Evolutionary conservation across 148 eudicot genomes (phyloP), one percentile per base, ranked within the genome.

Genomic region (Rhododendron vialii): DNA sequence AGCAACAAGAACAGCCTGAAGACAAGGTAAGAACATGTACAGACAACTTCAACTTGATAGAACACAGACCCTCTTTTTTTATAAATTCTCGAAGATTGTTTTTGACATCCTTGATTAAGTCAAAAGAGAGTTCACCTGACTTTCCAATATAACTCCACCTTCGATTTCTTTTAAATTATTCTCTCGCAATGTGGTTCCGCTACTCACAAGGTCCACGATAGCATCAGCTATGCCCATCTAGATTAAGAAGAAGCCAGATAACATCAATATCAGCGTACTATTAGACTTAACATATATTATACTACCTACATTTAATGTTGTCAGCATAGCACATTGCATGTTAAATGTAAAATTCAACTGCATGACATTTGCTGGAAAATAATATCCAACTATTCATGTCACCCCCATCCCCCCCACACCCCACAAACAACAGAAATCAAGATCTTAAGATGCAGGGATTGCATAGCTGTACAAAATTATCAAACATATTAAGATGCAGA

Each of bases 171-270:
- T 96, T 88, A 96, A 85, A 88, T 96, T 95, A 88, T 96, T 96
- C 87, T 96, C 99, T 88, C 90, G 91, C 83, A 95, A 86, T 35
- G 99, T 96, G 82, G 95, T 94, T 85, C 99, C 99, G 83, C 99
- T 96, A 87, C 99, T 93, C 85, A 96, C 99, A 87, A 96, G 99
- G 89, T 96, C 99, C 84, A 96, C 92, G 85, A 96, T 96, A 83
- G 99, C 99, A 92, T 96, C 99, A 81, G 99, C 98, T 88, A 93
- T 96, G 73, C 99, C 99, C 99, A 96, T 96, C 99, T 96, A 83
- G 48, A 74, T 82, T 61, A 45, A 53, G 24, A 87, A 85, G 80
- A 82, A 82, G 86, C 50, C 20, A 36, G 35, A 48, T 48, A 87
- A 84, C 57, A 86, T 61, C 30, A 67, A 59, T 48, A 45, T n/a